phyloP scores from a whole-genome alignment of 306 rosid species.

The Acacia acuminata region DNA sequence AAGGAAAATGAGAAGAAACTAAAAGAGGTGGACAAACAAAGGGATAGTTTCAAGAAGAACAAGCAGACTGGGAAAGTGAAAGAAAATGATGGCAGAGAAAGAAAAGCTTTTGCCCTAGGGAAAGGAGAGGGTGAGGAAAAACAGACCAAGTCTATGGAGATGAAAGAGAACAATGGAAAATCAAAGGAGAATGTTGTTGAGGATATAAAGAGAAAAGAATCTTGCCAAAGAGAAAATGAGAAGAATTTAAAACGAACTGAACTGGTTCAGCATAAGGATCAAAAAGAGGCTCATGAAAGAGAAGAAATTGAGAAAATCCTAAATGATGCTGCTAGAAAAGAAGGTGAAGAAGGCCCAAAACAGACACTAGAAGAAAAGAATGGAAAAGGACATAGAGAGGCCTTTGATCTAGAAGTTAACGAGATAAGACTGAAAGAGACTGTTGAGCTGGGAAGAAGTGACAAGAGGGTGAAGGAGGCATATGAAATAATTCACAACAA shows the following conservation, averaged over 20 bases:
- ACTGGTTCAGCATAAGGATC: constrained; percentile 32
- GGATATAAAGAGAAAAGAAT: constrained; percentile 14
- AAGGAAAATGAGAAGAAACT: constrained; percentile 42
- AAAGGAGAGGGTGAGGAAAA: constrained; percentile 33
- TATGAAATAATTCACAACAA: constrained; percentile 25
- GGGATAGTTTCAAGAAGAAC: constrained; percentile 28
- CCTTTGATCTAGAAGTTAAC: constrained; percentile 44
- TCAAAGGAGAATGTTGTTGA: constrained; percentile 27
- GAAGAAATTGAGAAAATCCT: constrained; percentile 42
- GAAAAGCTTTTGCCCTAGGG: constrained; percentile 35
- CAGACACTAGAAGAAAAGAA: constrained; percentile 44
- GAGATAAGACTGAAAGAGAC: constrained; percentile 35
- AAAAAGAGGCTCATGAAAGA: constrained; percentile 42
- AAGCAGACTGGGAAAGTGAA: constrained; percentile 33
- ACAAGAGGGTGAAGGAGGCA: constrained; percentile 17
- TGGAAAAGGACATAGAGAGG: constrained; percentile 41
- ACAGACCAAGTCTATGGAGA: constrained; percentile 34
- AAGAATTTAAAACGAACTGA: constrained; percentile 37
- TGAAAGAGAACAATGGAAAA: constrained; percentile 38
- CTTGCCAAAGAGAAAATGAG: constrained; percentile 37
- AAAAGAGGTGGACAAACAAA: constrained; percentile 30
- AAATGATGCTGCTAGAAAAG: constrained; percentile 36
- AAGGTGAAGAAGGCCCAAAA: constrained; percentile 33
- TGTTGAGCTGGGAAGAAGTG: constrained; percentile 33
- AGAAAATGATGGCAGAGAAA: constrained; percentile 34